Evolutionary conservation across 345 rosid genomes (phyloP), one percentile per base, ranked within the genome.

Genomic region (Rhizophora mangle): DNA sequence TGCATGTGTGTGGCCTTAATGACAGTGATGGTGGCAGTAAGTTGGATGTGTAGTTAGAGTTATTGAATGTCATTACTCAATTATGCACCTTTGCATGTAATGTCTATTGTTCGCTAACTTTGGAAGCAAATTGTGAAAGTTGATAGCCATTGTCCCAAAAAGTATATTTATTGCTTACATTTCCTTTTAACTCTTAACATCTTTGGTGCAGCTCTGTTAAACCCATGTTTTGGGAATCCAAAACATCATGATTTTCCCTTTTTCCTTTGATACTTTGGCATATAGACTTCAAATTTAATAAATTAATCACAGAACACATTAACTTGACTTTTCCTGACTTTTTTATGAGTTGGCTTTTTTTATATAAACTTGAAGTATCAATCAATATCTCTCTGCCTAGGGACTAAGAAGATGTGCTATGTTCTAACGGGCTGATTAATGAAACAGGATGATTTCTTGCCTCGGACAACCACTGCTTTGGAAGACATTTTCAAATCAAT

Each of bases 381-480:
- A 31, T 21, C 34, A 63, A 1, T 57, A 67, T 20, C 16, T 62
- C 31, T 57, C 51, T 31, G 22, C 31, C 22, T 16, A 57, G 20
- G 30, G 20, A 66, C 56, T 68, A 36, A 30, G 68, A 29, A 39
- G n/a, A 29, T 55, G 19, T 64, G 39, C 24, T 67, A 36, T 67
- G 26, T 56, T 58, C 74, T 83, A 27, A 81, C 37, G 43, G 31
- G 19, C 49, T 43, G 58, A 64, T 62, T 78, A 49, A 79, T 81
- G 78, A 66, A 77, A 57, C 83, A 94, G 98, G 98, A 95, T 81
- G 97, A 89, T 79, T 95, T 95, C 82, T 83, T 95, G 75, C 97
- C 99, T 73, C 90, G 97, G 74, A 78, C 99, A 20, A 91, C 96
- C 65, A 80, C 84, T 11, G 93, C 95, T 24, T 74, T 95, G 76